Base-by-base conservation (phyloP, 768 basidiomycete species). In the Calocybe gangraenosa region DNA sequence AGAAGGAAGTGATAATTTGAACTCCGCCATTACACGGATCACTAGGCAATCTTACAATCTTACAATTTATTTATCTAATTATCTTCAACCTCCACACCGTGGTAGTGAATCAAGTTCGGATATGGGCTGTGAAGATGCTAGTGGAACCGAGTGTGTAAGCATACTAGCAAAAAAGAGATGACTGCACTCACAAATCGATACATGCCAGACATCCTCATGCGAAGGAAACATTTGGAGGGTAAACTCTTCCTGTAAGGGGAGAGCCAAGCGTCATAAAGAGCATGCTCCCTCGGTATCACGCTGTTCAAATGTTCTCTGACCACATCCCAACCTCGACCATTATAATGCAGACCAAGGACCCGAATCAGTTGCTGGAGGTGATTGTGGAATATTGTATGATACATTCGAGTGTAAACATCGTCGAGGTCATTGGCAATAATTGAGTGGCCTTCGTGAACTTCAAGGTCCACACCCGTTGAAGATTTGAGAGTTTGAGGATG, bases 281-380 rank as follows among this genome's bases (percentile, higher is more conserved):
- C 62, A 54, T 79, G 78, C 2, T 68, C 67, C 35, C 48, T 54
- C 6, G 79, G 78, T 37, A 81, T 71, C 17, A 64, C 57, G 17
- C 61, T 62, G 22, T 60, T 61, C 32, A 80, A 58, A 44, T 73
- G 69, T n/a, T 60, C 55, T 13, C 76, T 65, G 18, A 79, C 73
- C 10, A 79, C 55, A 8, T 61, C 62, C 75, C 78, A 81, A 3
- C 77, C 78, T n/a, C 54, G 61, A 14, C 78, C 77, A 38, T 69
- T 74, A 54, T 79, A 76, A 55, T 81, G 79, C 13, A 81, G 61
- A 9, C 66, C 76, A 44, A 81, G 70, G 4, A 81, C 71, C 2
- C 79, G 72, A 44, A 79, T 75, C 34, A 80, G 70, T 48, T 75
- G 78, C 52, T 81, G 79, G 21, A 81, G 62, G 40, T 81, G 78